Conservation (phyloP, 805 yeast species). For the Aciculoconidium aculeatum region DNA sequence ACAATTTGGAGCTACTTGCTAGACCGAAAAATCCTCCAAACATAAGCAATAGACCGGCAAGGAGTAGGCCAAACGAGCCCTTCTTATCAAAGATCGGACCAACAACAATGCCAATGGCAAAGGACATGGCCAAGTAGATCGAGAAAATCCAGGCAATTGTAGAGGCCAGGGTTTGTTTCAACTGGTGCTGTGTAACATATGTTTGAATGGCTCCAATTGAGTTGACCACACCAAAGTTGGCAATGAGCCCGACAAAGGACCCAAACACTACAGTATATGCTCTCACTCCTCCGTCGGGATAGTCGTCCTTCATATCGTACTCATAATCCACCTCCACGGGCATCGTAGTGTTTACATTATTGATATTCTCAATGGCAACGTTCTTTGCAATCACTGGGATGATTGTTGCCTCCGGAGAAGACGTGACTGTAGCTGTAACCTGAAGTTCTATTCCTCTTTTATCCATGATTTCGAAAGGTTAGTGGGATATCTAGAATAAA, state of each 20-base stretch:
- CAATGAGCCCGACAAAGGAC: conserved; percentile 43
- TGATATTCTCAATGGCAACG: no score
- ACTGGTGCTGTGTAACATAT: conserved; percentile 32
- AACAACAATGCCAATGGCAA: conserved; percentile 17
- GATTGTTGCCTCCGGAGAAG: no score
- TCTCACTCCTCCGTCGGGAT: conserved; percentile 20
- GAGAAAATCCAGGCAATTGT: conserved; percentile 39
- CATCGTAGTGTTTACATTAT: no score
- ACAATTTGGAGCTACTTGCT: conserved; percentile 12
- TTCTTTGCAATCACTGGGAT: no score
- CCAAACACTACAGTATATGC: conserved; percentile 20
- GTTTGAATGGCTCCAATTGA: conserved; percentile 37
- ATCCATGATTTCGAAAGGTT: no score
- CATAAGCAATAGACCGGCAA: conserved; percentile 10
- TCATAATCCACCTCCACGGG: not conserved
- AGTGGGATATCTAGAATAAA: no score
- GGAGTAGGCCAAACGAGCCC: conserved; percentile 14
- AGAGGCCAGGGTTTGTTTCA: conserved; percentile 20
- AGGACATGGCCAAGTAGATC: conserved; percentile 27
- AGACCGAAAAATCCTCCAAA: conserved; percentile 16
- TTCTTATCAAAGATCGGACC: conserved; percentile 18
- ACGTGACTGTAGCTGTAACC: no score
- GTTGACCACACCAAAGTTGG: conserved; percentile 25
- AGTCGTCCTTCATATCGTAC: not conserved
- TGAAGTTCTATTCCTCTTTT: no score